Conservation (phyloP, 345 rosid species). For the Salix suchowensis region DNA sequence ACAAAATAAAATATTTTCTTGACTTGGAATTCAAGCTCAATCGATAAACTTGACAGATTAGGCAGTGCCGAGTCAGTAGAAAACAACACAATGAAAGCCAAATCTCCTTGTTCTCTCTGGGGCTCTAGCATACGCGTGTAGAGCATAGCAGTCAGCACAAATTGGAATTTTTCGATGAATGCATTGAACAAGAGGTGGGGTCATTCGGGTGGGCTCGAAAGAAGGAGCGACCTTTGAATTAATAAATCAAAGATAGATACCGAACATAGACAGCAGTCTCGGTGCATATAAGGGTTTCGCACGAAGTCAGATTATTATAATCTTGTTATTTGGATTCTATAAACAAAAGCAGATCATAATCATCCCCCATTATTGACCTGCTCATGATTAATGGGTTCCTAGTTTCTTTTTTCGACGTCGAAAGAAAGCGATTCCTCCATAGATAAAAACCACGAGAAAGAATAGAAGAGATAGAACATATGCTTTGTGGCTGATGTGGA, state of each 20-base stretch:
- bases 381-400: constrained; percentile 18
- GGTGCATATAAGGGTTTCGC: constrained; percentile 9
- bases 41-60: neutral
- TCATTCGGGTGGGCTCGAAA: constrained; percentile 22
- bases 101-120: neutral
- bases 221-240: constrained; percentile 30
- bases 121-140: neutral
- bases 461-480: neutral
- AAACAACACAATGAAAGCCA: neutral
- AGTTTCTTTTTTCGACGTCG: neutral
- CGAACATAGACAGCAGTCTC: neutral
- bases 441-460: constrained; percentile 5
- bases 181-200: constrained; percentile 12
- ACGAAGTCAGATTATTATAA: constrained; percentile 10
- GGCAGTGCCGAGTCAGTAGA: neutral
- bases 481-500: neutral
- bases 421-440: constrained; percentile 9
- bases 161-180: neutral
- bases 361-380: constrained; percentile 22
- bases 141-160: neutral
- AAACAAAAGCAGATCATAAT: neutral
- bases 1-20: neutral
- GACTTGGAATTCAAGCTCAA: neutral
- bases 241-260: constrained; percentile 3
- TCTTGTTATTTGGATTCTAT: constrained; percentile 5